phyloP scores from a whole-genome alignment of 2,329 filamentous ascomycete species.

The Tolypocladium nubicola region DNA sequence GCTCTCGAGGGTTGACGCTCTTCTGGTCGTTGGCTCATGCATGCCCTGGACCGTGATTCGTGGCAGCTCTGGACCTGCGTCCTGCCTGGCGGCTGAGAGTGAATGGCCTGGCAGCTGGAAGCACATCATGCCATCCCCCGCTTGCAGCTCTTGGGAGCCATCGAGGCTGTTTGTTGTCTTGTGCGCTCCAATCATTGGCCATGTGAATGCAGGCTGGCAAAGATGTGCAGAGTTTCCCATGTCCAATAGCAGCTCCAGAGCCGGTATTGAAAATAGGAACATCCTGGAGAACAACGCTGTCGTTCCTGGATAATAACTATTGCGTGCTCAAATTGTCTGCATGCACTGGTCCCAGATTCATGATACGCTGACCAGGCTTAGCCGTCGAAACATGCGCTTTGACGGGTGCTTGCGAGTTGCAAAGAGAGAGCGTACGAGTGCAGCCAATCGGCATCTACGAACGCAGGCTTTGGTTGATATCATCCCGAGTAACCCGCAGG shows the following conservation, averaged over 20 bases:
- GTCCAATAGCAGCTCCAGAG: not conserved
- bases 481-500: not conserved
- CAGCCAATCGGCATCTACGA: not conserved
- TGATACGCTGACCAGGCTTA: not conserved
- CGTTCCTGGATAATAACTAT: not conserved
- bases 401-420: not conserved
- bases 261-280: not conserved
- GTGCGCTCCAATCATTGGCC: not conserved
- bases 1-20: not conserved
- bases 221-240: not conserved
- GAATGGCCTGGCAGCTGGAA: not conserved
- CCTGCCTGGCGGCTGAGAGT: not conserved
- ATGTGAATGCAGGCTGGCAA: not conserved
- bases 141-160: not conserved
- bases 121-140: not conserved
- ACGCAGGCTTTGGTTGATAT: not conserved
- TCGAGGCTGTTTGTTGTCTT: not conserved
- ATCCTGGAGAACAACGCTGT: not conserved
- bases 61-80: not conserved
- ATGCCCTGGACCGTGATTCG: not conserved
- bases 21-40: not conserved
- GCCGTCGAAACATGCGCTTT: not conserved
- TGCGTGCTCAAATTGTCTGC: not conserved
- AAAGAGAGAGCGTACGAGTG: too few species aligned
- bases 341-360: not conserved